Percentiles rank a stretch among this genome's conserved stretches.
These are phyloP conservation scores for Solanum tarapatanum DNA, from an alignment of 257 asterid species.

Conservation along the genomic window DNA sequence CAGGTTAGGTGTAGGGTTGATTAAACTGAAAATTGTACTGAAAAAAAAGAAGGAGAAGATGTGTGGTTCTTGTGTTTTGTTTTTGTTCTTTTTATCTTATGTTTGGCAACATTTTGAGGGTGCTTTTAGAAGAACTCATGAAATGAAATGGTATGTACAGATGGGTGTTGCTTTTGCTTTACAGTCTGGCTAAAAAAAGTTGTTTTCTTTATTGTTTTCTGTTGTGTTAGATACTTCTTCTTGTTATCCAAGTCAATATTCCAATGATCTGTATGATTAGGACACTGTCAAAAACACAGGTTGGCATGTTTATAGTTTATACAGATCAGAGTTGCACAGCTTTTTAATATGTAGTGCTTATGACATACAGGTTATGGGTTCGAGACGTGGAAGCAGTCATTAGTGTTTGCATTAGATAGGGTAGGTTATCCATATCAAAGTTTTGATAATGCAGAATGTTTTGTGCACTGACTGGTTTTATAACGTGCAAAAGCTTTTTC, in stretches of 20 bases:
- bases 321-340: not conserved
- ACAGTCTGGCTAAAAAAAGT: not conserved
- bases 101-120: not conserved
- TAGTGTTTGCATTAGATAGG: not conserved
- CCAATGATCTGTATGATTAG: not conserved
- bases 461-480: not conserved
- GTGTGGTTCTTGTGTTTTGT: not conserved
- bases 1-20: conserved; percentile 20
- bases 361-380: not conserved
- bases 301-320: not conserved
- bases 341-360: not conserved
- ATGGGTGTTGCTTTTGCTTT: not conserved
- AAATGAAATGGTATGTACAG: not conserved
- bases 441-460: not conserved
- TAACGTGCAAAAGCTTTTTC: not conserved
- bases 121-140: not conserved
- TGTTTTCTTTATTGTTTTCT: not conserved
- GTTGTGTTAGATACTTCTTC: not conserved
- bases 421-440: not conserved
- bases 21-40: not conserved
- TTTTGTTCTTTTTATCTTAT: not conserved
- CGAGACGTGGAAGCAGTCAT: too few species aligned
- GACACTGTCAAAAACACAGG: not conserved
- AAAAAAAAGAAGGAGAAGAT: not conserved
- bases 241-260: conserved; percentile 2